A percentile compares a stretch with the other conserved stretches of the same genome.
Conservation (phyloP, 1,284 basidiomycete species). For the Coniophora puteana region DNA sequence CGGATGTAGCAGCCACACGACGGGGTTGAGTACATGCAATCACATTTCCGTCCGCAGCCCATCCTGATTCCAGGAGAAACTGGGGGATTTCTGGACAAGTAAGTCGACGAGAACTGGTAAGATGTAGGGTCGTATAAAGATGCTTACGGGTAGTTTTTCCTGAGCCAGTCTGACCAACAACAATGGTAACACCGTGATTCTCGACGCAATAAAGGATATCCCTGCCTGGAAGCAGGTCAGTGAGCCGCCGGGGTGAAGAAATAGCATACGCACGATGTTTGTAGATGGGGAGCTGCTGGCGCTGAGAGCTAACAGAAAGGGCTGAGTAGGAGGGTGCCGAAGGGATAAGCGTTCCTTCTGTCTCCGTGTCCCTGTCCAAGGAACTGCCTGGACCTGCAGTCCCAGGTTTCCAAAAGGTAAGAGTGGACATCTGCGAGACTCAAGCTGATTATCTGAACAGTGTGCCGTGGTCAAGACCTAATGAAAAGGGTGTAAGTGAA, state of each 20-base stretch:
- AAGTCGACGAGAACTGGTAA: slow-evolving; percentile 3
- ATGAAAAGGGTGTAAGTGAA: no score
- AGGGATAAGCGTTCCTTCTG: slow-evolving; percentile 65
- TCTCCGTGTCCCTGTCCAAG: slow-evolving; percentile 79
- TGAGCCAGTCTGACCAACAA: slow-evolving; percentile 95
- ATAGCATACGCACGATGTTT: slow-evolving; percentile 65
- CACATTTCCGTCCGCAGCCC: slow-evolving; percentile 76
- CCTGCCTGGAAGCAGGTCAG: slow-evolving; percentile 43
- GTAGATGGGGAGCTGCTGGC: slow-evolving; percentile 83
- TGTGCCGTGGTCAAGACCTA: no score
- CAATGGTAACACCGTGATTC: slow-evolving; percentile 78
- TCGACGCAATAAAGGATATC: slow-evolving; percentile 84
- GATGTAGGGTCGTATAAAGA: not conserved
- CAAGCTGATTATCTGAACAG: no score
- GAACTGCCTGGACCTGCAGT: slow-evolving; percentile 83
- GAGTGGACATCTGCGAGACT: slow-evolving; percentile 30
- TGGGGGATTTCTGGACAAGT: slow-evolving; percentile 80
- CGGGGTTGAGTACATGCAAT: slow-evolving; percentile 94
- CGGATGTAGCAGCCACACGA: slow-evolving; percentile 92
- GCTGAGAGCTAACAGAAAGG: slow-evolving; percentile 68
- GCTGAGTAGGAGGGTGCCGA: slow-evolving; percentile 57
- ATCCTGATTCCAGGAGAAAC: slow-evolving; percentile 88
- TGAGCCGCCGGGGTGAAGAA: not conserved
- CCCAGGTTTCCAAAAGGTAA: slow-evolving; percentile 82
- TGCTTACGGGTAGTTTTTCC: slow-evolving; percentile 94